Evolutionary conservation across 306 rosid genomes (phyloP), one percentile per base, ranked within the genome.

Genomic region (Inga oerstediana): DNA sequence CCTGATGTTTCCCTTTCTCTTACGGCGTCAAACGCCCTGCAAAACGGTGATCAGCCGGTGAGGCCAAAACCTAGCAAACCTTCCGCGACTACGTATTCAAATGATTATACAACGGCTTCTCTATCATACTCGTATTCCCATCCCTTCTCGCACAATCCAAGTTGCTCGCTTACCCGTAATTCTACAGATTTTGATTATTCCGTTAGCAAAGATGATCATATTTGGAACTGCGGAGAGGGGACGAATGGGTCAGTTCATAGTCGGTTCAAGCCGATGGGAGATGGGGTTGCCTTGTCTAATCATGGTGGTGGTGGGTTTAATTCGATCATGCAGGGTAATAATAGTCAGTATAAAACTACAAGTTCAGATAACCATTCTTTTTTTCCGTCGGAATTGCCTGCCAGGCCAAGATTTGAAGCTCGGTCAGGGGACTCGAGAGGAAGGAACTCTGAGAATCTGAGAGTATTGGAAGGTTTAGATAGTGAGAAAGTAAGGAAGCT

Each of bases 191-290:
- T 81, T 75, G 99, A 93, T 10, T 93, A 78, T 75, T 93, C 94
- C 0, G 83, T 82, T 68, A 94, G 98, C 75, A 93, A 89, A 84
- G 95, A 94, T 79, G 98, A 97, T 75, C 97, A 89, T 34, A 92
- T 97, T 80, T 92, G 95, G 97, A 94, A 97, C 46, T 97, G 99
- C 83, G 99, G 98, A 5, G 99, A 97, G 77, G 99, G 99, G 48
- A 97, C 99, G 69, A 97, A 97, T 85, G 98, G 99, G 14, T 94
- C 98, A 49, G 99, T 97, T 75, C 99, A 97, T 84, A 97, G 99
- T 75, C 86, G 99, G 87, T 97, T 97, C 85, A 97, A 94, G 91
- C 99, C 98, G 27, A 84, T 97, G n/a, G 98, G 98, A 41, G 99
- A 97, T 70, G 95, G 99, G 72, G 93, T 88, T 77, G 85, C 77